A percentile compares a stretch with the other conserved stretches of the same genome.
These are phyloP conservation scores for Chaetomiaceae sp. DNA, from an alignment of 2,329 filamentous ascomycete genomes.

Conservation along the genomic window DNA sequence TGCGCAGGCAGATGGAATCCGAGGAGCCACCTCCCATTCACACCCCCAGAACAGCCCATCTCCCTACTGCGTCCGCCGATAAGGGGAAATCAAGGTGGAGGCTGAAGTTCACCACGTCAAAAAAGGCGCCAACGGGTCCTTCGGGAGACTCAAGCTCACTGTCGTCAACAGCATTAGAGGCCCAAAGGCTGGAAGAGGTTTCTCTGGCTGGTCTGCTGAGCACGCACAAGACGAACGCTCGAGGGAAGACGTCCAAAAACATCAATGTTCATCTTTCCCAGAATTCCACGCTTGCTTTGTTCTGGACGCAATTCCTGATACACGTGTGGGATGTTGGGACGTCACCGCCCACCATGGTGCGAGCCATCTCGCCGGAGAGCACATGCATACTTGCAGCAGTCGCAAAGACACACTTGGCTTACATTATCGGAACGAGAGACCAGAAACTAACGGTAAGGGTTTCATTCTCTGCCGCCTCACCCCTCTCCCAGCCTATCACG, in stretches of 20 bases:
- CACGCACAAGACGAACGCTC: constrained; percentile 23
- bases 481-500: too few species aligned
- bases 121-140: constrained; percentile 25
- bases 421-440: constrained; percentile 36
- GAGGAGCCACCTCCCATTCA: constrained; percentile 2
- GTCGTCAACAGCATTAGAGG: constrained; percentile 30
- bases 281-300: constrained; percentile 34
- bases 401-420: constrained; percentile 32
- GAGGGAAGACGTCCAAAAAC: constrained; percentile 29
- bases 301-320: constrained; percentile 34
- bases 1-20: background rate
- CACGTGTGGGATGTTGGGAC: constrained; percentile 35
- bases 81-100: constrained; percentile 31
- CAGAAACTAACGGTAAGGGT: constrained; percentile 35
- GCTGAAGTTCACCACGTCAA: constrained; percentile 22
- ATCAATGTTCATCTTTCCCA: constrained; percentile 34
- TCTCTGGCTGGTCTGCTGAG: constrained; percentile 28
- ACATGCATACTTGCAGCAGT: constrained; percentile 35
- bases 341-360: constrained; percentile 30
- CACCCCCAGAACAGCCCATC: constrained; percentile 8
- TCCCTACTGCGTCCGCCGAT: constrained; percentile 5
- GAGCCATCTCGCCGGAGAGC: constrained; percentile 32
- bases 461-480: background rate
- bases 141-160: constrained; percentile 33
- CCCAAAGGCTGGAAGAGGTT: constrained; percentile 35